Evolutionary conservation across 176 grass and related monocot species (phyloP), one percentile per base, ranked within the genome.

Genomic region (Calamus simplicifolius): DNA sequence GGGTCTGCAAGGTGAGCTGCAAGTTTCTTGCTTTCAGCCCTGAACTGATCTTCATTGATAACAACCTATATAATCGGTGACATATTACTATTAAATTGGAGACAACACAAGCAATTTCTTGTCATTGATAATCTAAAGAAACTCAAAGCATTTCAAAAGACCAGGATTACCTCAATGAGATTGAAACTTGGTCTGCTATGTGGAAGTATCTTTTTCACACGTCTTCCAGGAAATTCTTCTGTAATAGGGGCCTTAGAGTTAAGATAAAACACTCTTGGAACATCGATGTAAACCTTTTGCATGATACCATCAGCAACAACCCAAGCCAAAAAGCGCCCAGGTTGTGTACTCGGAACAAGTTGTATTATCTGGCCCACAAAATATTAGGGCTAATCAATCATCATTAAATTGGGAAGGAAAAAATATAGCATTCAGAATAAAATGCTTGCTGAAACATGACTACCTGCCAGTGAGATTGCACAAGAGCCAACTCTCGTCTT

Each of bases 141-240:
- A 30, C 18, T 14, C 1, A 31, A 50, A 35, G 56, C 57, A 3
- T 14, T 35, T 58, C 23, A 60, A 28, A 49, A 29, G 28, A 49
- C 50, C 4, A 61, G 64, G 48, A 30, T 23, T 76, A 90, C 92
- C 92, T 97, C 92, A 75, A 97, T 78, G 27, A 97, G 92, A 78
- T 90, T 90, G 77, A 79, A 90, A 63, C 64, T 77, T 57, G 92
- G 83, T 74, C 72, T 81, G 74, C 86, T 77, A 84, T 82, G 92
- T 72, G 92, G 92, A 85, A 97, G 92, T 85, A 88, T 80, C 72
- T 97, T 97, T 80, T 90, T 90, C 19, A 97, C 83, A 54, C 75
- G 65, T 67, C 87, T 87, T 74, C 92, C 86, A 69, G 92, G 75
- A 79, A 97, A 90, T 62, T 90, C 83, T 69, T 97, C 83, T 69